Evolutionary conservation across 495 filamentous ascomycete genomes (phyloP), one percentile per base, ranked within the genome.

Genomic region (Thozetella sp.): DNA sequence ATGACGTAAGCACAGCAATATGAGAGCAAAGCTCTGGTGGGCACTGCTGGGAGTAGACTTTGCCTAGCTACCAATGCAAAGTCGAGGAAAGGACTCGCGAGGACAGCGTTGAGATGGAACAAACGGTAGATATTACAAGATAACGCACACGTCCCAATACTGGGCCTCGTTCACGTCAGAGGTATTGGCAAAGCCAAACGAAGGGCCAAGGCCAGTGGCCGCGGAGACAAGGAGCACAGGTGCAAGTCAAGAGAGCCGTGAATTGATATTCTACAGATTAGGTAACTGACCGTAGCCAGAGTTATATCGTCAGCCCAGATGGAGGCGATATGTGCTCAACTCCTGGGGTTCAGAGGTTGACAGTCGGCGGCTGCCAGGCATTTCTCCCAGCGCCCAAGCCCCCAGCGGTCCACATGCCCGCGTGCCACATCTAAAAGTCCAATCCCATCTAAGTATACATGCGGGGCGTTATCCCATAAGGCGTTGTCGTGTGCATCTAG

Each of bases 401-500:
- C 4, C 43, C 10, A 19, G 12, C 4, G 10, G n/a, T 3, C 43
- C 43, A 37, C 30, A 48, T 48, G 43, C 6, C n/a, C n/a, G 43
- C 20, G 43, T 48, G 20, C 43, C n/a, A 10, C 20, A n/a, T 48
- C 43, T 48, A 48, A 48, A 48, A 9, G 3, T 3, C n/a, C 4
- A 37, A 37, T 19, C 43, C 9, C n/a, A 48, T 10, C 43, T 48
- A 48, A 46, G 51, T 24, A 17, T 22, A 37, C 22, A 40, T 57
- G 48, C 53, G 48, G 48, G 22, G 24, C 24, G 17, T 56, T 26
- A 19, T n/a, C 58, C 46, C 43, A 24, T 27, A 4, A 51, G 37
- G 20, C 3, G 22, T 40, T 22, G 19, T 53, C 30, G 43, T 20
- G 12, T 37, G 25, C 30, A 20, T 61, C 68, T 80, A 85, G 57